A percentile compares a stretch with the other conserved stretches of the same genome.
Conservation (phyloP, 129 eudicot genomes). For the Apium graveolens region DNA sequence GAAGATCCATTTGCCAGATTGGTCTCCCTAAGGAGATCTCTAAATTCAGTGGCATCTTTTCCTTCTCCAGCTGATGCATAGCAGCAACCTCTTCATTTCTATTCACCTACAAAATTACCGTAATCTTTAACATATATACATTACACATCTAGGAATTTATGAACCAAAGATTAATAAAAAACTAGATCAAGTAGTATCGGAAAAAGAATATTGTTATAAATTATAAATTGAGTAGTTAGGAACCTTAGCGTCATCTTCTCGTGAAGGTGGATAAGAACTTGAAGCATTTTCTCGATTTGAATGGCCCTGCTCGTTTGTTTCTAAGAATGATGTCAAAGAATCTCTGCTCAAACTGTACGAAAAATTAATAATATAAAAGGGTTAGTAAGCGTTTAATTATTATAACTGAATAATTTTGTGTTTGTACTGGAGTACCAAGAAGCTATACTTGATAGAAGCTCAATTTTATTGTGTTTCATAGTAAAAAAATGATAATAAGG, state of each 20-base stretch:
- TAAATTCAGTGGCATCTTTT: neutral
- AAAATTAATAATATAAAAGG: neutral
- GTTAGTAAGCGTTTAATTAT: neutral
- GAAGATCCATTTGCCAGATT: neutral
- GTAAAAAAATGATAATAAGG: neutral
- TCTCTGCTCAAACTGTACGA: neutral
- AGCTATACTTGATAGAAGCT: neutral
- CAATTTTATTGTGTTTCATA: neutral
- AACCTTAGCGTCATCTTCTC: neutral
- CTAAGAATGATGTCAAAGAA: neutral
- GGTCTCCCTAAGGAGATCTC: neutral
- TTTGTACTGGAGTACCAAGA: no score
- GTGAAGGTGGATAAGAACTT: neutral
- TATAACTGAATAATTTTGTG: neutral
- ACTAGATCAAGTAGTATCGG: neutral
- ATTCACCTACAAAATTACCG: neutral
- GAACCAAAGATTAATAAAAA: neutral
- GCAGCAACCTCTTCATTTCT: neutral
- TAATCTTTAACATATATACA: neutral
- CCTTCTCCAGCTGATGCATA: neutral
- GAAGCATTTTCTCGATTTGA: neutral
- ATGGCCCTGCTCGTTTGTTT: neutral
- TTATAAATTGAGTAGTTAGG: neutral
- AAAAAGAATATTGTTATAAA: neutral
- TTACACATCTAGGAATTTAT: neutral